Conservation (phyloP, 352 stramenopile species). For the Globisporangium apiculatum region DNA sequence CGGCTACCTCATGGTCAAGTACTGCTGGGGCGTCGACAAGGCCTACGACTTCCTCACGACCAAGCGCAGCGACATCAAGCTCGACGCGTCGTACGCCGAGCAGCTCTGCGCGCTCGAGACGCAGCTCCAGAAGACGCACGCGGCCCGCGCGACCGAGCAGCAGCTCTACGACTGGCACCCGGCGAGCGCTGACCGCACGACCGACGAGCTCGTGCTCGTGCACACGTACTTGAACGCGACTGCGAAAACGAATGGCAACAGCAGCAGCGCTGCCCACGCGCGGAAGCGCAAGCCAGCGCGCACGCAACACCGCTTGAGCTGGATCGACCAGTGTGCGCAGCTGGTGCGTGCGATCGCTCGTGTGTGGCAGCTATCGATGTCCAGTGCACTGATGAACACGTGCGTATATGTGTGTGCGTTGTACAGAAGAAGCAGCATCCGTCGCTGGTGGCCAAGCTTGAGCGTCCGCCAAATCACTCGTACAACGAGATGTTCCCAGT, state of each 20-base stretch:
- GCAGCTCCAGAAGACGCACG: constrained; percentile 48
- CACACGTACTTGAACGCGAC: constrained; percentile 72
- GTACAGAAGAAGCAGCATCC: constrained; percentile 49
- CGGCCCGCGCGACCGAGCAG: constrained; percentile 35
- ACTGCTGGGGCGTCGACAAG: constrained; percentile 91
- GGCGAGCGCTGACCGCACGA: constrained; percentile 29
- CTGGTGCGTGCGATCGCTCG: constrained; percentile 26
- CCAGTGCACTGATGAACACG: neutral
- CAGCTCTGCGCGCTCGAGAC: constrained; percentile 62
- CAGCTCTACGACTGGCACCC: constrained; percentile 72
- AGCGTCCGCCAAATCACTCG: constrained; percentile 66
- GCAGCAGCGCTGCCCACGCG: constrained; percentile 8
- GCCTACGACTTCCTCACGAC: constrained; percentile 85
- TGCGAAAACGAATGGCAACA: constrained; percentile 11
- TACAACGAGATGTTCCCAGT: constrained; percentile 75
- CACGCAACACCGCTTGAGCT: constrained; percentile 31
- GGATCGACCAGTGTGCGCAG: constrained; percentile 63
- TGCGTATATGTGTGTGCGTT: neutral
- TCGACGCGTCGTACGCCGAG: constrained; percentile 69
- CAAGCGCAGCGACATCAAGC: constrained; percentile 85
- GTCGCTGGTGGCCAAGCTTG: constrained; percentile 43
- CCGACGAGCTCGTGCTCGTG: constrained; percentile 66
- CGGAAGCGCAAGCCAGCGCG: constrained; percentile 16
- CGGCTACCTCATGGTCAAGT: constrained; percentile 90
- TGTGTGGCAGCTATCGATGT: too few relatives aligned